Base-by-base conservation (phyloP, 257 asterid genomes). In the Nyctanthes arbortristis region DNA sequence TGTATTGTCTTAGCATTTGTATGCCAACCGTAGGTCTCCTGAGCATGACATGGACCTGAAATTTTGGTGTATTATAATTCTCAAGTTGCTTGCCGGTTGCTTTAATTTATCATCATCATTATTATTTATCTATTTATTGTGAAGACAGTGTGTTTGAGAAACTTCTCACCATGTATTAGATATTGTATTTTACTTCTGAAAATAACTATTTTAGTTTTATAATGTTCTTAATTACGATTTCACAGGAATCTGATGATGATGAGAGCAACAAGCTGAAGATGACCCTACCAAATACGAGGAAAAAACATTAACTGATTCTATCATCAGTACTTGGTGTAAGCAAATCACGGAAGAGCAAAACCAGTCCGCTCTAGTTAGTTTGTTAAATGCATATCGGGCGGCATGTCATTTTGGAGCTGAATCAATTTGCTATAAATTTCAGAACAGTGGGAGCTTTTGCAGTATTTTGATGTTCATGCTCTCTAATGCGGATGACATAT, bases 361-460 rank as follows among this genome's bases (percentile, higher is more conserved):
- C 80, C 79, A 68, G 74, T 47, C 87, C 47, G 93, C 92, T 33
- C 75, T 91, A 40, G 47, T 74, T 70, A 81, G 84, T 79, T 80
- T 94, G 64, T 84, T 94, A 62, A 94, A 94, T 84, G 97, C 97
- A 57, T 91, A 91, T 75, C 92, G 97, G 63, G 82, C 97, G 64
- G 97, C 95, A 47, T 86, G 97, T 70, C 97, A 87, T 80, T 89
- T 84, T 75, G 99, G 95, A 80, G 77, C 93, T 61, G 88, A 82
- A 78, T 82, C 96, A 18, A 69, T 77, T 54, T 83, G 87, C 70
- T 85, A 72, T 74, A 76, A 35, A 61, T 78, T 94, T 66, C 85
- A 85, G 52, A 79, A 77, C 76, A 87, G 95, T 45, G 92, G 81
- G 77, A 74, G 95, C 64, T 91, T 91, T 74, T 75, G 89, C 81